A percentile compares a stretch with the other conserved stretches of the same genome.
phyloP scores from a whole-genome alignment of 805 yeast species.

The Starmerella vitae region DNA sequence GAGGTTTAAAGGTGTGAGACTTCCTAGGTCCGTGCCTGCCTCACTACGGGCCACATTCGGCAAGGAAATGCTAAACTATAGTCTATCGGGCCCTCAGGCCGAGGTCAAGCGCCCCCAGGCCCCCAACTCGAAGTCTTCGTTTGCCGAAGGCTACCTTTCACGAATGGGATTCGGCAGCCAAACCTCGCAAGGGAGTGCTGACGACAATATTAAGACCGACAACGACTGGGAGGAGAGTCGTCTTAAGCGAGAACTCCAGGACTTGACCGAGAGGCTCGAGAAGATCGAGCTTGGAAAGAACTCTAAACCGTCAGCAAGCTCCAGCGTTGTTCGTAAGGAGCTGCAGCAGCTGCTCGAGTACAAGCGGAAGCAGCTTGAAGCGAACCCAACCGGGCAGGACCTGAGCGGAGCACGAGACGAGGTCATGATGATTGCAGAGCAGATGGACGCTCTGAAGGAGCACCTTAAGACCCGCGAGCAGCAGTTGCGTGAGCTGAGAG shows the following conservation, averaged over 20 bases:
- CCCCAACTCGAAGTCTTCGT: constrained; percentile 13
- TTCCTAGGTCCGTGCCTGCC: constrained; percentile 92
- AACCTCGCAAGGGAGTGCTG: constrained; percentile 36
- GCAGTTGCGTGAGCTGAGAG: constrained; percentile 41
- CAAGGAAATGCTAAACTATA: constrained; percentile 63
- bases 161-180: constrained; percentile 32
- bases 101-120: constrained; percentile 24
- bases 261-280: constrained; percentile 53
- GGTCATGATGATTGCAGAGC: constrained; percentile 60
- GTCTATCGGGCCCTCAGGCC: constrained; percentile 37
- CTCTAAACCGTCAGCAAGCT: constrained; percentile 7
- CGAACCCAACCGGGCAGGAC: constrained; percentile 7
- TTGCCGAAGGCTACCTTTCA: constrained; percentile 26
- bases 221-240: constrained; percentile 90
- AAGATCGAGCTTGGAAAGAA: constrained; percentile 21
- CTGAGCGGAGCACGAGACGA: constrained; percentile 32
- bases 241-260: constrained; percentile 61
- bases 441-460: constrained; percentile 57
- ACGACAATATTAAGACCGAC: constrained; percentile 37
- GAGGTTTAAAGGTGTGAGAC: constrained; percentile 66
- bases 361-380: constrained; percentile 42
- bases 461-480: constrained; percentile 47
- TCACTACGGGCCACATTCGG: constrained; percentile 82
- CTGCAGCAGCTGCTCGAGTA: constrained; percentile 70
- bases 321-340: constrained; percentile 41